Evolutionary conservation across 2,329 filamentous ascomycete species (phyloP), one percentile per base, ranked within the genome.

Genomic region (Fusarium metavorans): DNA sequence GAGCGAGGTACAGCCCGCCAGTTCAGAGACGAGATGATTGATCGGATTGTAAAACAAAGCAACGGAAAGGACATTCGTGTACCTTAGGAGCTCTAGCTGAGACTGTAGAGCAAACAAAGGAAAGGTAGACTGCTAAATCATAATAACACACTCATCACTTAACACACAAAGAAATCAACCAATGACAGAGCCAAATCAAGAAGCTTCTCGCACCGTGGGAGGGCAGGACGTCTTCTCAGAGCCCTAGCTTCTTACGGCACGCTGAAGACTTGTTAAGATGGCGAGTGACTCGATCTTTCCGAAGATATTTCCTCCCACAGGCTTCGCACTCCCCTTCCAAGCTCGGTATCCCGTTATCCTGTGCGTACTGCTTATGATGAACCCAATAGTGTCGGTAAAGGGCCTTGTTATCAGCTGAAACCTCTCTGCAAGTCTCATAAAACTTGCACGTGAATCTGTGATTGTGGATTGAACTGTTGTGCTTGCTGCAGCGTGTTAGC

Each of bases 321-420:
- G 30, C 30, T 32, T 32, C 30, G 9, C 30, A 32, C 30, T 32
- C 2, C 30, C 1, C 30, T 32, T 32, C 8, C 30, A 32, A 32
- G 30, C 30, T 32, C 30, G 30, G 30, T 11, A 32, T 32, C 9
- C 30, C 30, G 2, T 0, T 4, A 2, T 32, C 30, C 4, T 32
- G 30, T 4, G 30, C 30, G 9, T 32, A 32, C 9, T 0, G 18
- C 20, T 48, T 9, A 5, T 77, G 76, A 1, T 60, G 41, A 1
- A 57, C 50, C 72, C 70, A 69, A 6, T 70, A 74, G n/a, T 77
- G 76, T 5, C 76, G 71, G 20, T 57, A 0, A 0, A 70, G 57
- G 7, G 60, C 66, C 8, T 52, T 77, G 0, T 45, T 66, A 2
- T 68, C 54, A 0, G 65, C 48, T 5, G 23, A 35, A 1, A 9